These are phyloP conservation scores for Blattamonas nauphoetae DNA, from an alignment of 78 protist species.

Conservation along the genomic window DNA sequence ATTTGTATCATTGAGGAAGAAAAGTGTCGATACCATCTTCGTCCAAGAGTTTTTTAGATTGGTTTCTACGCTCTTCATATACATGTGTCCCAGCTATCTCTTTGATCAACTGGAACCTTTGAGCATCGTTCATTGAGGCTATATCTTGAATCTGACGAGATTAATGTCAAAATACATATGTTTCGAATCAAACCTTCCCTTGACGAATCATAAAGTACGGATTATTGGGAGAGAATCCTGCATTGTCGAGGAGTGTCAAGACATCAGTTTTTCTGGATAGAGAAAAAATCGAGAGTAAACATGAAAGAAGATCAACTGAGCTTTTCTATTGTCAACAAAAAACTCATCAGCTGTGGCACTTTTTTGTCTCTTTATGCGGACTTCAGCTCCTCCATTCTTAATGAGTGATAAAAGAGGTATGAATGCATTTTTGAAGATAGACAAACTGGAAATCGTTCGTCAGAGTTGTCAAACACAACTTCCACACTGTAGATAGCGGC, in stretches of 20 bases:
- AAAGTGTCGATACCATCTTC: constrained; percentile 63
- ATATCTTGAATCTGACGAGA: constrained; percentile 47
- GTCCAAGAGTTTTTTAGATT: constrained; percentile 45
- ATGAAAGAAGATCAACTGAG: background rate
- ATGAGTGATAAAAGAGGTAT: background rate
- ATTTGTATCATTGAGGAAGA: no score
- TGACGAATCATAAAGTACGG: constrained; percentile 97
- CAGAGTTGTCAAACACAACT: constrained; percentile 83
- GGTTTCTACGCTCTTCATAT: constrained; percentile 76
- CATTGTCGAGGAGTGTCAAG: constrained; percentile 75
- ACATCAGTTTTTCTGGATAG: constrained; percentile 52
- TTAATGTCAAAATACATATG: no score
- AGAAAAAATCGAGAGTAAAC: background rate
- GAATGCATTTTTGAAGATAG: constrained; percentile 18
- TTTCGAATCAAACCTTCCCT: constrained; percentile 58
- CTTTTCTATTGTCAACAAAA: constrained; percentile 49
- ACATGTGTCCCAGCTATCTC: constrained; percentile 94
- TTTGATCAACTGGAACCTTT: constrained; percentile 76
- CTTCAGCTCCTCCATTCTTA: constrained; percentile 62
- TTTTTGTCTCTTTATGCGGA: constrained; percentile 59
- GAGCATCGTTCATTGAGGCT: constrained; percentile 64
- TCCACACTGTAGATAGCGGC: constrained; percentile 66
- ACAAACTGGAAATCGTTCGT: constrained; percentile 72
- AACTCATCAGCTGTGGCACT: constrained; percentile 84
- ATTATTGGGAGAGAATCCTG: constrained; percentile 87